Evolutionary conservation across 345 rosid genomes (phyloP).

Genomic region (Gossypium sturtianum): DNA sequence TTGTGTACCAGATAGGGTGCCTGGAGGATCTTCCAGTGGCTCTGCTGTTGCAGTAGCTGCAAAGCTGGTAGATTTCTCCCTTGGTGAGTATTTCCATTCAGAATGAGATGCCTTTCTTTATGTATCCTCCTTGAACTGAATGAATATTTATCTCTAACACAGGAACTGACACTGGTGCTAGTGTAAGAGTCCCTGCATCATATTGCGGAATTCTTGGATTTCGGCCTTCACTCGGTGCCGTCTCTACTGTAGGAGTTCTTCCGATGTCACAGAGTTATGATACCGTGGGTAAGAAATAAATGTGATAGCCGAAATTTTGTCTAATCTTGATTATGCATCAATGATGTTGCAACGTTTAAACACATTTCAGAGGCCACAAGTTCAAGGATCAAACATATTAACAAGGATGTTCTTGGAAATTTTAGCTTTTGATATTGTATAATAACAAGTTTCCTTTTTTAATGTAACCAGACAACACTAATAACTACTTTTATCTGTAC

Average conservation of each 20-base stretch:
- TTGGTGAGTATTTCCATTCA: slow-evolving; percentile 43
- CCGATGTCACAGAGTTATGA: slow-evolving; percentile 91
- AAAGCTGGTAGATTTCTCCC: slow-evolving; percentile 72
- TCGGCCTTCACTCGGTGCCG: slow-evolving; percentile 60
- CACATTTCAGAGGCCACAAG: not conserved
- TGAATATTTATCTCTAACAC: not conserved
- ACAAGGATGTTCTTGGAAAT: too few relatives aligned
- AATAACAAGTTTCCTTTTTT: too few relatives aligned
- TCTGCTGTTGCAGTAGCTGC: slow-evolving; percentile 96
- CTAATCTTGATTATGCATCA: not conserved
- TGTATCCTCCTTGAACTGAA: not conserved
- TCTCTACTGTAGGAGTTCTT: slow-evolving; percentile 58
- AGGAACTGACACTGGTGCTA: slow-evolving; percentile 97
- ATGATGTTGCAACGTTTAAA: not conserved
- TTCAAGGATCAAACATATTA: not conserved
- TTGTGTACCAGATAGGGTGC: slow-evolving; percentile 61
- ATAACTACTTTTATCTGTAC: not conserved
- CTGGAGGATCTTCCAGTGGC: slow-evolving; percentile 97
- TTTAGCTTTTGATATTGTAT: too few relatives aligned
- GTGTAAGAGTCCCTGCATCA: slow-evolving; percentile 82
- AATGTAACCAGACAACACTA: not conserved
- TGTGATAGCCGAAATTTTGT: not conserved
- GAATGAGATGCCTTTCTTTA: not conserved
- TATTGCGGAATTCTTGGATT: slow-evolving; percentile 76
- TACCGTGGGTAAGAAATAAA: slow-evolving; percentile 63